Evolutionary conservation across 2,329 filamentous ascomycete species (phyloP), one percentile per base, ranked within the genome.

Genomic region (Fusarium udum): DNA sequence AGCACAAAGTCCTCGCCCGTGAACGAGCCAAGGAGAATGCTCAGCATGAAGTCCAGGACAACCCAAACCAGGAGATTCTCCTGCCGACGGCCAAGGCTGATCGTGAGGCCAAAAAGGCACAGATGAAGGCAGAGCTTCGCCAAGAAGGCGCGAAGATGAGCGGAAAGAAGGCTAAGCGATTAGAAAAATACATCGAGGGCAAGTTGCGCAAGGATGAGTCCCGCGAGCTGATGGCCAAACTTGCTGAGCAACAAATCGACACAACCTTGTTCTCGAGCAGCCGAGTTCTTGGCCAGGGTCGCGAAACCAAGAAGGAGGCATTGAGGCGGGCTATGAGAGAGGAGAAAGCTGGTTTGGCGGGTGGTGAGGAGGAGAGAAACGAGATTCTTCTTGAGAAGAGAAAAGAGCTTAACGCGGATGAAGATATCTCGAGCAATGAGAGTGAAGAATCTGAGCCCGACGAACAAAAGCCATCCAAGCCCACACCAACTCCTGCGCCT

Each of bases 131-230:
- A 28, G 86, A 91, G 71, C 78, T 91, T 63, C 84, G 82, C 62
- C 80, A 84, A 31, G 84, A 88, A 59, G 87, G 85, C 3, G 77
- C 80, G 49, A 90, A 91, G 77, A 85, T 91, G 79, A 91, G 85
- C 77, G 85, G 88, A 67, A 91, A 92, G 78, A 92, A 92, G 80
- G 88, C 90, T 11, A 92, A 92, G 82, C 86, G 90, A 4, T 79
- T 92, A 43, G 90, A 92, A 71, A 92, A 92, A 78, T 92, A 92
- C 79, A 91, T 92, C 73, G 95, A 98, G 78, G 96, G 89, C 66
- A 99, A 99, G 87, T 86, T 99, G 51, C 93, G 92, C 82, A 98
- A 97, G 82, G 96, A 99, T 79, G 95, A 98, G 82, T 97, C 94
- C 78, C 87, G 93, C 34, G 92, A 91, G 64, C 85, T 99, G 36